A percentile compares a stretch with the other conserved stretches of the same genome.
Conservation (phyloP, 345 rosid genomes). For the Lenwebbia sp. region DNA sequence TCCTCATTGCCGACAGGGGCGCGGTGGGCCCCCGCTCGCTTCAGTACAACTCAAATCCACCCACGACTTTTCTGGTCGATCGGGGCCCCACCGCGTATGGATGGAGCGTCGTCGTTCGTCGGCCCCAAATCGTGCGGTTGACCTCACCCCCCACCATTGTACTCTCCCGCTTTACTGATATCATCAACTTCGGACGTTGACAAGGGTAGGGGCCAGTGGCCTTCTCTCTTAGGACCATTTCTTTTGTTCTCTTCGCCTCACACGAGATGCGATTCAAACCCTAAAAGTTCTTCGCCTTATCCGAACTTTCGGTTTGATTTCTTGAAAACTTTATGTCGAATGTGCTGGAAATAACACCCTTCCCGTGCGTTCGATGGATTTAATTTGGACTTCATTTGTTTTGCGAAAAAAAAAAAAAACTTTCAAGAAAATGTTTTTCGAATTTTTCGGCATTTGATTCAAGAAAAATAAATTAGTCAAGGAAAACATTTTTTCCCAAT, state of each 20-base stretch:
- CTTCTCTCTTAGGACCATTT: not conserved
- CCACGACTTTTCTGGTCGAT: not conserved
- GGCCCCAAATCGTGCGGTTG: not conserved
- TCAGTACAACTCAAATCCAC: not conserved
- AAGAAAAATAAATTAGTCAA: no score
- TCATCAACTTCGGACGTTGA: not conserved
- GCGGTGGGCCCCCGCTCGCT: slow-evolving; percentile 2
- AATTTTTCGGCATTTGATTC: no score
- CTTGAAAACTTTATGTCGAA: not conserved
- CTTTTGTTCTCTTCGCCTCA: not conserved
- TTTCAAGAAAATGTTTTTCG: no score
- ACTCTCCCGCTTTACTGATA: not conserved
- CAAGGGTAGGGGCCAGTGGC: not conserved
- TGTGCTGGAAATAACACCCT: not conserved
- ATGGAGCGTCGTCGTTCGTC: not conserved
- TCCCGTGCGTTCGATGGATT: not conserved
- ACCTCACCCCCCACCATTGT: not conserved
- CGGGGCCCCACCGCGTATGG: not conserved
- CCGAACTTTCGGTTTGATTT: not conserved
- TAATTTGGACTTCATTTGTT: not conserved
- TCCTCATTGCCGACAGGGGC: slow-evolving; percentile 40
- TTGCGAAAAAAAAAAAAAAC: no score
- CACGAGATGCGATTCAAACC: not conserved
- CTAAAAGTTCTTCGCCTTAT: no score
- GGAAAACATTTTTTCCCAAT: no score